A percentile compares a stretch with the other conserved stretches of the same genome.
phyloP scores from a whole-genome alignment of 2,329 filamentous ascomycete genomes.

The Apiospora aurea region DNA sequence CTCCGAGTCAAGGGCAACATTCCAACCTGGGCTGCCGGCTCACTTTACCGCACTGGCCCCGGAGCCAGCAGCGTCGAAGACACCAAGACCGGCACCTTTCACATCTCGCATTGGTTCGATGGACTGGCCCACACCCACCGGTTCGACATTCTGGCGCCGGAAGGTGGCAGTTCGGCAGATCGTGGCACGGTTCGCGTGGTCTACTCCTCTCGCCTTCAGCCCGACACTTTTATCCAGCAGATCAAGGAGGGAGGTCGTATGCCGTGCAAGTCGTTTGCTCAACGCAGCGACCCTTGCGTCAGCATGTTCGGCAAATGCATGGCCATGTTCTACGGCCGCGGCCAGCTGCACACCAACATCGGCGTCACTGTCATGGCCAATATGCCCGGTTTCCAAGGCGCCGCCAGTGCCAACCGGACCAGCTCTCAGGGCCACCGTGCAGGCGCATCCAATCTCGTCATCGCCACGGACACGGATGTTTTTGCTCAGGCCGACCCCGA shows the following conservation, averaged over 20 bases:
- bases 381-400: slow-evolving; percentile 55
- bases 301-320: slow-evolving; percentile 22
- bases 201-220: slow-evolving; percentile 61
- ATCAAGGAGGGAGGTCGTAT: slow-evolving; percentile 2
- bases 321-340: slow-evolving; percentile 5
- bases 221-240: slow-evolving; percentile 47
- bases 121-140: slow-evolving; percentile 60
- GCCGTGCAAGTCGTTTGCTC: background rate
- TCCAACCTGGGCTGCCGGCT: slow-evolving; percentile 59
- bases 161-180: slow-evolving; percentile 31
- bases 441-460: background rate
- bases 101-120: slow-evolving; percentile 65
- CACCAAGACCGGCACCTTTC: slow-evolving; percentile 52
- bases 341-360: slow-evolving; percentile 58
- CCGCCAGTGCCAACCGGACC: slow-evolving; percentile 41
- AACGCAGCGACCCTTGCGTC: slow-evolving; percentile 12
- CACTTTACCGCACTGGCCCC: slow-evolving; percentile 62
- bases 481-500: slow-evolving; percentile 60
- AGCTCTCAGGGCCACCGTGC: background rate
- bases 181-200: slow-evolving; percentile 46
- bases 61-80: slow-evolving; percentile 54
- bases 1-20: slow-evolving; percentile 58
- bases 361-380: slow-evolving; percentile 63
- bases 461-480: slow-evolving; percentile 48
- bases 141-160: slow-evolving; percentile 57